phyloP scores from a whole-genome alignment of 176 grass and related monocot species.

The Phyllostachys edulis region DNA sequence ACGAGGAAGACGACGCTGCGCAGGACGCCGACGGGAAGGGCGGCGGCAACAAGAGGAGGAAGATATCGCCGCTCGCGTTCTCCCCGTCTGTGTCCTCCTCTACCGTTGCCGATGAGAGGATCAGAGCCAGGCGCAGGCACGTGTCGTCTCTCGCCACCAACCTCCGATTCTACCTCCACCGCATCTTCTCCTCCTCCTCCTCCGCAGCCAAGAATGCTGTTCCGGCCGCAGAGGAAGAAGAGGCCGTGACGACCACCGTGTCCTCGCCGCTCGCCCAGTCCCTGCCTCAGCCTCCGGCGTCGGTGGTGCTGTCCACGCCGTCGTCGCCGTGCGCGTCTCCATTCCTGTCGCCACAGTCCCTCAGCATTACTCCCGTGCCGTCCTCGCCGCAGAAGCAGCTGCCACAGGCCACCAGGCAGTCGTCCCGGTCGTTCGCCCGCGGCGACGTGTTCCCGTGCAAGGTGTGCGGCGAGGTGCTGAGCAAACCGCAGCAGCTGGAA shows the following conservation, averaged over 20 bases:
- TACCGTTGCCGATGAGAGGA: neutral
- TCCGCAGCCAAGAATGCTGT: neutral
- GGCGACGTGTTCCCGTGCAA: conserved; percentile 64
- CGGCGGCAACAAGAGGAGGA: conserved; percentile 61
- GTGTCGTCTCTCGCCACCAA: conserved; percentile 37
- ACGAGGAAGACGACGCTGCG: conserved; percentile 20
- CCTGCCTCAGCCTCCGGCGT: conserved; percentile 13
- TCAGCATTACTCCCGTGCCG: conserved; percentile 27
- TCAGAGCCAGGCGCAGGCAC: conserved; percentile 19
- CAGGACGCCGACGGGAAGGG: neutral
- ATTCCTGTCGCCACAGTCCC: conserved; percentile 29
- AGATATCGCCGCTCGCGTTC: conserved; percentile 58
- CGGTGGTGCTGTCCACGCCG: conserved; percentile 44
- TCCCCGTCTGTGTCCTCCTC: conserved; percentile 29
- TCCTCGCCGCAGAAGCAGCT: conserved; percentile 21
- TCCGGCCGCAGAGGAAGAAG: conserved; percentile 2
- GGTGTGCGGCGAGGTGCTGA: conserved; percentile 74
- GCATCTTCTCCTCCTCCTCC: conserved; percentile 47
- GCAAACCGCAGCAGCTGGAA: conserved; percentile 64
- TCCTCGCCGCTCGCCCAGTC: conserved; percentile 25
- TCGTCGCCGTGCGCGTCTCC: conserved; percentile 41
- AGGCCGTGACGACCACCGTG: conserved; percentile 3
- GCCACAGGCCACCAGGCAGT: conserved; percentile 28
- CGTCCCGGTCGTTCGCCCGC: conserved; percentile 47
- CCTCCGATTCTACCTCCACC: conserved; percentile 44